Evolutionary conservation across 345 rosid species (phyloP).

Genomic region (Xanthoceras sorbifolium): DNA sequence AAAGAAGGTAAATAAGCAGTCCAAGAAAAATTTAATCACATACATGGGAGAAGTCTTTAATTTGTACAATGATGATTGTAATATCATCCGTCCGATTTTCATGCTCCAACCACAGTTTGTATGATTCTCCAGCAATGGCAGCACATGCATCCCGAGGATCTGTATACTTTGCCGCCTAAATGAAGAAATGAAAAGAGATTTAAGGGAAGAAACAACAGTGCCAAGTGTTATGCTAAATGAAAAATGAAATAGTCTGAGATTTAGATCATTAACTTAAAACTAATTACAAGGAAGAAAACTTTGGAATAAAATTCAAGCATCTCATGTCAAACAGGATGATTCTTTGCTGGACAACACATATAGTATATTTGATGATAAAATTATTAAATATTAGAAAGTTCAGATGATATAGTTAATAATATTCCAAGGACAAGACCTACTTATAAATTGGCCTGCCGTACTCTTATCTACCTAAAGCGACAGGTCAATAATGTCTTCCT

Average conservation of each 20-base stretch:
- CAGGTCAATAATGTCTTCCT: background rate
- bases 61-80: slow-evolving; percentile 83
- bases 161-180: slow-evolving; percentile 65
- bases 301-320: background rate
- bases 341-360: background rate
- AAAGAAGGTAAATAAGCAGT: slow-evolving; percentile 3
- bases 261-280: too few species aligned
- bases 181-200: slow-evolving; percentile 20
- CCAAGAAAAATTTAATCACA: slow-evolving; percentile 20
- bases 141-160: slow-evolving; percentile 95
- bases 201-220: slow-evolving; percentile 10
- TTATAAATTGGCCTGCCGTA: background rate
- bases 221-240: background rate
- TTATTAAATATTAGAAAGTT: background rate
- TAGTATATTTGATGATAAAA: slow-evolving; percentile 1
- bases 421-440: background rate
- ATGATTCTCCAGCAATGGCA: slow-evolving; percentile 88
- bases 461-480: background rate
- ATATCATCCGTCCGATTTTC: slow-evolving; percentile 98
- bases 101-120: slow-evolving; percentile 83
- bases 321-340: background rate
- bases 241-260: background rate
- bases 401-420: background rate
- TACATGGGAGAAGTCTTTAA: slow-evolving; percentile 67
- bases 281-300: background rate